phyloP scores from a whole-genome alignment of 192 early-diverging fungal species.

The Coemansia sp. region DNA sequence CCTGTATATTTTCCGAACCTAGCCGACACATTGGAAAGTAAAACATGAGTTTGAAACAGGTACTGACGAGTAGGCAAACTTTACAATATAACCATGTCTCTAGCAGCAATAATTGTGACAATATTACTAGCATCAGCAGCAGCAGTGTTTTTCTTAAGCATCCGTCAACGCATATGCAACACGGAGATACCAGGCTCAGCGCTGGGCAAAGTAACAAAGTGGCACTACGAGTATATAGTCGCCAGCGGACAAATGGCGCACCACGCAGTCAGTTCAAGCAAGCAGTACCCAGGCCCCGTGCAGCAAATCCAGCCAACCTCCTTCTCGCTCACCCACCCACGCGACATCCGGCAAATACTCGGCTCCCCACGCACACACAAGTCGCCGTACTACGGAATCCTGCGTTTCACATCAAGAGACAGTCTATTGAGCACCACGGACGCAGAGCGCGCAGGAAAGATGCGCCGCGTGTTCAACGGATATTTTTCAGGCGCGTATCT shows the following conservation, averaged over 20 bases:
- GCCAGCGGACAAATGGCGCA: constrained; percentile 9
- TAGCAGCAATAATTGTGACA: too few species aligned
- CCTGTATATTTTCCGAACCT: too few species aligned
- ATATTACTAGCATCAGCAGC: too few species aligned
- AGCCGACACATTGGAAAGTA: too few species aligned
- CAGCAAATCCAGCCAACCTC: constrained; percentile 22
- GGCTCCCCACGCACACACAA: constrained; percentile 18
- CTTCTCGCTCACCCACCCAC: constrained; percentile 20
- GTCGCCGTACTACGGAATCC: constrained; percentile 19
- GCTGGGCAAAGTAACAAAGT: background rate
- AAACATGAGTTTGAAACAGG: too few species aligned
- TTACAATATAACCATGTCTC: too few species aligned
- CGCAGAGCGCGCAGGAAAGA: constrained; percentile 6
- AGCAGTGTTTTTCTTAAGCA: background rate
- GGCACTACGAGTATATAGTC: constrained; percentile 4
- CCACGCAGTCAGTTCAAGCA: background rate
- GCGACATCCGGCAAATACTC: constrained; percentile 22
- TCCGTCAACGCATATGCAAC: background rate
- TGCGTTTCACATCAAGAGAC: constrained; percentile 15
- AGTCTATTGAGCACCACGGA: constrained; percentile 12
- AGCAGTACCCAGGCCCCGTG: constrained; percentile 12
- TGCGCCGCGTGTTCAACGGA: constrained; percentile 21
- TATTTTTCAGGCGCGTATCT: constrained; percentile 21
- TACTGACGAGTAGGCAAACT: too few species aligned
- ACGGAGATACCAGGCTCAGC: constrained; percentile 16